Conservation (phyloP, 2,329 filamentous ascomycete species). For the Paecilomyces sp. region DNA sequence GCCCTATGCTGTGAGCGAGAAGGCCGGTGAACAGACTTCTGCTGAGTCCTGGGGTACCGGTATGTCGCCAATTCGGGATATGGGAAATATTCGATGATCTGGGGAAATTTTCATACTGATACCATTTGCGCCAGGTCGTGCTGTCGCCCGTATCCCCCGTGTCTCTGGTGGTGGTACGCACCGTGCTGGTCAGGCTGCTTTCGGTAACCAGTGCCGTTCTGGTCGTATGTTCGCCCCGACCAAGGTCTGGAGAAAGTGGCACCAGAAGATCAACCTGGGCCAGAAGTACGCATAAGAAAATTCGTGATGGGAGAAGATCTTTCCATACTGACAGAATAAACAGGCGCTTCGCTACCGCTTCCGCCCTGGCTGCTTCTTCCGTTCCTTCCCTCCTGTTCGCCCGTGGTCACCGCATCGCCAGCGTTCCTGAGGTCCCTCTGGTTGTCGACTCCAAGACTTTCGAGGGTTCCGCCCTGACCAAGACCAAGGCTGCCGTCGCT, state of each 20-base stretch:
- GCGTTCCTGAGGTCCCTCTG: constrained; percentile 91
- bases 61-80: constrained; percentile 47
- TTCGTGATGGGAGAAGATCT: not conserved
- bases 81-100: constrained; percentile 5
- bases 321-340: constrained; percentile 6
- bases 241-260: constrained; percentile 99
- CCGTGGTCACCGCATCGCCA: constrained; percentile 91
- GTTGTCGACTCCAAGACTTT: constrained; percentile 90
- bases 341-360: constrained; percentile 95
- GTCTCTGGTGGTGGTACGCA: constrained; percentile 99
- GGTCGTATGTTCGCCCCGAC: constrained; percentile 99
- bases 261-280: constrained; percentile 98
- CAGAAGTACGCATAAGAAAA: constrained; percentile 64
- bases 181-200: constrained; percentile 98
- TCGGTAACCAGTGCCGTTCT: constrained; percentile 99
- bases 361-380: constrained; percentile 92
- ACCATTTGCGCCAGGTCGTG: constrained; percentile 62
- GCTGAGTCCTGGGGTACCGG: constrained; percentile 99
- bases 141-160: constrained; percentile 99
- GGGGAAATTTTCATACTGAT: constrained; percentile 9
- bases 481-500: constrained; percentile 79
- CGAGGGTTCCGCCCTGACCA: constrained; percentile 68
- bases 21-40: constrained; percentile 99
- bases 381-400: constrained; percentile 91
- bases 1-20: constrained; percentile 99